These are phyloP conservation scores for Sporobolomyces roseus DNA, from an alignment of 768 basidiomycete genomes.

Conservation along the genomic window DNA sequence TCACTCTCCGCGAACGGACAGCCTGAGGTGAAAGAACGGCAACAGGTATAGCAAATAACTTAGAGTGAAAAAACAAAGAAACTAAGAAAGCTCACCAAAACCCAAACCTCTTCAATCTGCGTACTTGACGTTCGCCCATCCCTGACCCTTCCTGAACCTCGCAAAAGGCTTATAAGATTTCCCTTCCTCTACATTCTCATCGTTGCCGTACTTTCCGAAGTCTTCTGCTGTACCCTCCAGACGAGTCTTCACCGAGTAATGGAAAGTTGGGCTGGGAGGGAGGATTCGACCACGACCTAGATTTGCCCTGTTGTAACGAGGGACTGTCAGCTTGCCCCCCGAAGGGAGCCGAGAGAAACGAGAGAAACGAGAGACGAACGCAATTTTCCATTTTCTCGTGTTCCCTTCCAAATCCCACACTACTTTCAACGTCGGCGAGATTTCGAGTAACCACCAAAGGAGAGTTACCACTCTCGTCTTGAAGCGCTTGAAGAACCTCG, in stretches of 20 bases:
- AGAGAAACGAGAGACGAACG: slow-evolving; percentile 10
- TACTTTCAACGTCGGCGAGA: slow-evolving; percentile 26
- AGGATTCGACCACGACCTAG: slow-evolving; percentile 25
- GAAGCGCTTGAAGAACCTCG: neutral
- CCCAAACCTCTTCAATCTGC: too few relatives aligned
- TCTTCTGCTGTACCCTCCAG: neutral
- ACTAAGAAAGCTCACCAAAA: too few relatives aligned
- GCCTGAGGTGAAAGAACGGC: too few relatives aligned
- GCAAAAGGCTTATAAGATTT: neutral
- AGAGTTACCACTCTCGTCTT: neutral
- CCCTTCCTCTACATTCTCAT: slow-evolving; percentile 29
- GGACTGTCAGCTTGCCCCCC: too few relatives aligned
- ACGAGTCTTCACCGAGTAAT: slow-evolving; percentile 23
- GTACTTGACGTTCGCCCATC: too few relatives aligned
- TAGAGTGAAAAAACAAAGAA: too few relatives aligned
- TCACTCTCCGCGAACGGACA: too few relatives aligned
- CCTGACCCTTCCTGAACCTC: neutral
- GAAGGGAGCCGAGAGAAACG: too few relatives aligned
- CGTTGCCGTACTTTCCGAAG: slow-evolving; percentile 22
- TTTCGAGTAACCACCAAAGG: slow-evolving; percentile 24
- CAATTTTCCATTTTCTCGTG: neutral
- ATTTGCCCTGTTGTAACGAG: slow-evolving; percentile 31
- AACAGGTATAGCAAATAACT: too few relatives aligned
- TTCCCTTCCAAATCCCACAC: slow-evolving; percentile 23
- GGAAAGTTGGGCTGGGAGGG: slow-evolving; percentile 17